Evolutionary conservation across 768 basidiomycete genomes (phyloP).

Genomic region (Suillus paluster): DNA sequence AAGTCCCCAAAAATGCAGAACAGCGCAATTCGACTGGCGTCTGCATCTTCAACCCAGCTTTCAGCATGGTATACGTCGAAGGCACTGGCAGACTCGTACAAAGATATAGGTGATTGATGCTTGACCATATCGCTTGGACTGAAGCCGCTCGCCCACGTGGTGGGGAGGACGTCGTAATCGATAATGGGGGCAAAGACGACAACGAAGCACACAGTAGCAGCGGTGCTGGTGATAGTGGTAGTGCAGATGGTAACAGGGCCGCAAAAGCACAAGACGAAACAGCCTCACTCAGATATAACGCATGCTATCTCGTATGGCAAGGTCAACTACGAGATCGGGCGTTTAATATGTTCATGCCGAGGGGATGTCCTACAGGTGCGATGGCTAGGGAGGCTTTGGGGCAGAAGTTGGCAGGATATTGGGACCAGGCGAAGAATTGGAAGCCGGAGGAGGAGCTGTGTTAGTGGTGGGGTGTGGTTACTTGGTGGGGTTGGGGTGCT

Average conservation of each 20-base stretch:
- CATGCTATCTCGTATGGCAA: constrained; percentile 92
- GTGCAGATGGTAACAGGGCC: too few species aligned
- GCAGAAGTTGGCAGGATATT: constrained; percentile 83
- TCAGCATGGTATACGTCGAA: constrained; percentile 93
- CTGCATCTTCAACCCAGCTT: constrained; percentile 88
- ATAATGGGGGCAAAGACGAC: constrained; percentile 53
- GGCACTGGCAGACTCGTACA: constrained; percentile 82
- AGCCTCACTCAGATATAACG: constrained; percentile 79
- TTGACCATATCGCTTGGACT: constrained; percentile 98
- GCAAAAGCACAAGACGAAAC: constrained; percentile 28
- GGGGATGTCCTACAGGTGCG: constrained; percentile 81
- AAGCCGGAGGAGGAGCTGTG: constrained; percentile 79
- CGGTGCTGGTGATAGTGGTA: constrained; percentile 40
- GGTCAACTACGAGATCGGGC: constrained; percentile 83
- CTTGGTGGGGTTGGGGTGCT: too few species aligned
- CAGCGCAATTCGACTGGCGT: constrained; percentile 87
- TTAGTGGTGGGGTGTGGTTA: neutral
- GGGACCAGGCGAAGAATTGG: constrained; percentile 95
- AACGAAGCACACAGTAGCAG: constrained; percentile 37
- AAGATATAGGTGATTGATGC: too few species aligned
- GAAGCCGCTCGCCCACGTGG: too few species aligned
- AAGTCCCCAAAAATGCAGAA: constrained; percentile 95
- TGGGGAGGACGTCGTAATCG: constrained; percentile 71
- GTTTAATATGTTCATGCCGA: constrained; percentile 81
- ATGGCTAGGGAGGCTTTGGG: constrained; percentile 88